These are phyloP conservation scores for Acer yangbiense DNA, from an alignment of 345 rosid species.

Conservation along the genomic window DNA sequence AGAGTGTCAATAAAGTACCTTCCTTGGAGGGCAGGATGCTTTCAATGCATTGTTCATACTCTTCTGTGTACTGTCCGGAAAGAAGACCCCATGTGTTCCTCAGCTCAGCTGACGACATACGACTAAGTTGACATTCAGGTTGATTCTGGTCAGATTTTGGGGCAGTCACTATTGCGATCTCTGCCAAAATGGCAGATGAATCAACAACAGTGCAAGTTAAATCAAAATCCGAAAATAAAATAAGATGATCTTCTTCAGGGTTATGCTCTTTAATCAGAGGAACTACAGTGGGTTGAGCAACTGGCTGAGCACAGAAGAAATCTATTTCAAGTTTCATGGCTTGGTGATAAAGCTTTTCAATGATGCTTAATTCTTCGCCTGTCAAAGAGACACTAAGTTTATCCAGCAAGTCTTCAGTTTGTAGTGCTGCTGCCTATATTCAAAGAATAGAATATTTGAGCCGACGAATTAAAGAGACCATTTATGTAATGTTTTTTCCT, in stretches of 20 bases:
- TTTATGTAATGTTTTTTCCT: constrained; percentile 29
- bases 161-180: constrained; percentile 89
- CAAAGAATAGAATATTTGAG: constrained; percentile 44
- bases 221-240: constrained; percentile 95
- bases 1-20: constrained; percentile 41
- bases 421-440: constrained; percentile 80
- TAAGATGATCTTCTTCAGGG: constrained; percentile 50
- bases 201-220: constrained; percentile 92
- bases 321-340: constrained; percentile 98
- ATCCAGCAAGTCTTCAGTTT: constrained; percentile 93
- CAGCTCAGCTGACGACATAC: constrained; percentile 83
- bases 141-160: constrained; percentile 71
- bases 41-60: constrained; percentile 87
- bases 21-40: constrained; percentile 61
- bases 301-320: constrained; percentile 79
- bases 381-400: constrained; percentile 92
- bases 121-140: constrained; percentile 49
- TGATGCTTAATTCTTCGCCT: constrained; percentile 89
- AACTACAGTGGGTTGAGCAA: constrained; percentile 69
- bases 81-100: constrained; percentile 76
- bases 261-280: constrained; percentile 66
- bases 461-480: constrained; percentile 25
- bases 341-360: constrained; percentile 92
- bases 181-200: constrained; percentile 95
- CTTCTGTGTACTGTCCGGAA: constrained; percentile 81